Evolutionary conservation across 257 asterid species (phyloP).

Genomic region (Gentiana dahurica): DNA sequence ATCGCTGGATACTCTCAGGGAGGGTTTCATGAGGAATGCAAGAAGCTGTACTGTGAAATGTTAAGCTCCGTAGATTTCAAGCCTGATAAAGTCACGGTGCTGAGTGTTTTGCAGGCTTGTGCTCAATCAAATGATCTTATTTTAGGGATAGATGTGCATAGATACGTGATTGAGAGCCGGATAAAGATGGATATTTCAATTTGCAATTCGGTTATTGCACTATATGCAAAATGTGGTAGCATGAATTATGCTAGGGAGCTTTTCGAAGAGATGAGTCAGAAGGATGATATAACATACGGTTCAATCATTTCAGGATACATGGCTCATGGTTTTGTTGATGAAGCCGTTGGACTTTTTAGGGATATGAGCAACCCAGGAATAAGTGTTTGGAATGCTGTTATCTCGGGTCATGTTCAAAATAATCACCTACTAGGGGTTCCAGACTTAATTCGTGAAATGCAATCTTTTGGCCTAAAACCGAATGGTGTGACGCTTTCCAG

Average conservation of each 20-base stretch:
- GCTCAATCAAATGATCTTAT: slow-evolving; percentile 68
- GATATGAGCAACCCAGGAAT: slow-evolving; percentile 42
- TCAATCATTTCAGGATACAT: slow-evolving; percentile 77
- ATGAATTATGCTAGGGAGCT: slow-evolving; percentile 67
- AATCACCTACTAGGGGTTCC: slow-evolving; percentile 34
- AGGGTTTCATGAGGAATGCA: slow-evolving; percentile 61
- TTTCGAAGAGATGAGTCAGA: slow-evolving; percentile 63
- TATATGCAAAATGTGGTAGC: slow-evolving; percentile 80
- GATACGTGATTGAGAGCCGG: slow-evolving; percentile 33
- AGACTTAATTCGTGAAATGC: slow-evolving; percentile 52
- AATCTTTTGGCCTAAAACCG: slow-evolving; percentile 37
- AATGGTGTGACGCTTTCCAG: slow-evolving; percentile 64
- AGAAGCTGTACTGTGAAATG: slow-evolving; percentile 47
- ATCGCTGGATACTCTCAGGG: slow-evolving; percentile 75
- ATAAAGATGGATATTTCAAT: slow-evolving; percentile 54
- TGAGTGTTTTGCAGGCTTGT: slow-evolving; percentile 71
- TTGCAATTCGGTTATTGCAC: slow-evolving; percentile 52
- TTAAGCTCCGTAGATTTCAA: slow-evolving; percentile 25
- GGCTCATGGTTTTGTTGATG: slow-evolving; percentile 58
- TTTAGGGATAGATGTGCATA: slow-evolving; percentile 68
- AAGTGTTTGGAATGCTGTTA: slow-evolving; percentile 78
- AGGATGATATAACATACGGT: slow-evolving; percentile 68
- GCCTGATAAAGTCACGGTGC: slow-evolving; percentile 56
- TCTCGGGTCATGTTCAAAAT: slow-evolving; percentile 74
- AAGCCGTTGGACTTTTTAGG: slow-evolving; percentile 47